These are phyloP conservation scores for Tillandsia fasciculata DNA, from an alignment of 176 grass and related monocot species.

Conservation along the genomic window DNA sequence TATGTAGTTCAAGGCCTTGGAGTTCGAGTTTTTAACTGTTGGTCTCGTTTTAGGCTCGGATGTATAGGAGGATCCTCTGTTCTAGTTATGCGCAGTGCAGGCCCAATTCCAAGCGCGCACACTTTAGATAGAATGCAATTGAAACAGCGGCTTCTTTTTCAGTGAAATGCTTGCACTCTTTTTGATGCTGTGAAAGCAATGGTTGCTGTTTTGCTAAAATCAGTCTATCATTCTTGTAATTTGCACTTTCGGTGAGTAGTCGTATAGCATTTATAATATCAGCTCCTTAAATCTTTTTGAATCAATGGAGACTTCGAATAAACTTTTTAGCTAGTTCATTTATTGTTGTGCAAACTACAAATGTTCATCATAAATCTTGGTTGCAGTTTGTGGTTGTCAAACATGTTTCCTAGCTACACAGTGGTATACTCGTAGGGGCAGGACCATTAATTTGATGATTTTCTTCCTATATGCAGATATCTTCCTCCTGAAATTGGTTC, in stretches of 20 bases:
- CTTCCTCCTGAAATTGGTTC: slow-evolving; percentile 85
- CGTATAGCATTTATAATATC: not conserved
- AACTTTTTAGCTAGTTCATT: not conserved
- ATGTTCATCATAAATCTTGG: not conserved
- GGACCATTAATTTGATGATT: slow-evolving; percentile 13
- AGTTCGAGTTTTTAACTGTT: too few relatives aligned
- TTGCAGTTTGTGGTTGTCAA: not conserved
- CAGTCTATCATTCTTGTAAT: not conserved
- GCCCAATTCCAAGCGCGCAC: too few relatives aligned
- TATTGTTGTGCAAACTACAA: not conserved
- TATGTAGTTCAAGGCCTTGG: too few relatives aligned
- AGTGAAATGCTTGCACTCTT: not conserved
- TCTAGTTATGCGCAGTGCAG: too few relatives aligned
- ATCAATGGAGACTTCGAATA: not conserved
- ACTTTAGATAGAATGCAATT: too few relatives aligned
- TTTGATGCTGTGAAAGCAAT: too few relatives aligned
- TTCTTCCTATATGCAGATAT: slow-evolving; percentile 44
- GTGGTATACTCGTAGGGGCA: not conserved
- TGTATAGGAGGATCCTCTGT: too few relatives aligned
- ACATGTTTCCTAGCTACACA: not conserved
- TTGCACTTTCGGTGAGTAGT: too few relatives aligned
- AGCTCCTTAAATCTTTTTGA: not conserved
- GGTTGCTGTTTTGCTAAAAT: too few relatives aligned
- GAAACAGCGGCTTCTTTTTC: not conserved
- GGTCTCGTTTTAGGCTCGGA: too few relatives aligned